These are phyloP conservation scores for Podila minutissima DNA, from an alignment of 192 early-diverging fungal species.

Conservation along the genomic window DNA sequence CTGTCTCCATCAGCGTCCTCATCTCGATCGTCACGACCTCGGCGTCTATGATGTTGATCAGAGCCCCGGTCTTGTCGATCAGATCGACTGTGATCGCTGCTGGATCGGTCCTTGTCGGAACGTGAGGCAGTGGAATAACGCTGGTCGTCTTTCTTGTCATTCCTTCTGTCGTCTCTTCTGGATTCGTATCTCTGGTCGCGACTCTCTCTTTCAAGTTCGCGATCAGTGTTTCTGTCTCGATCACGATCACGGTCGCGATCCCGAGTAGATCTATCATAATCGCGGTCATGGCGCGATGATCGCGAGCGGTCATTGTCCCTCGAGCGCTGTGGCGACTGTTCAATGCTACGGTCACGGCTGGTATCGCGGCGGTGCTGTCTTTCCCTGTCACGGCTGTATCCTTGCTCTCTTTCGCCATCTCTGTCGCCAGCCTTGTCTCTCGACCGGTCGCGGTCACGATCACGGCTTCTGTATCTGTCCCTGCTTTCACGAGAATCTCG, in stretches of 20 bases:
- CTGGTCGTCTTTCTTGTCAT: conserved; percentile 7
- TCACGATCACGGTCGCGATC: not conserved
- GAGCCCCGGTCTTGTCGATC: not conserved
- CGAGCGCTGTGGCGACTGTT: not conserved
- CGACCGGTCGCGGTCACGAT: conserved; percentile 6
- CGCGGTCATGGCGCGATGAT: conserved; percentile 22
- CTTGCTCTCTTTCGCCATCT: not conserved
- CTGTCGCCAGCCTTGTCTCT: not conserved
- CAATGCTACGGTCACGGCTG: not conserved
- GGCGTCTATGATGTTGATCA: conserved; percentile 2
- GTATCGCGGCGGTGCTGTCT: not conserved
- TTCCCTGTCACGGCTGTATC: not conserved
- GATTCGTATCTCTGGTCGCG: conserved; percentile 9
- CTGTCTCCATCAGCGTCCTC: not conserved
- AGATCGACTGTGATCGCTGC: not conserved
- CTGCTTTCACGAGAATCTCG: conserved; percentile 2
- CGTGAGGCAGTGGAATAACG: conserved; percentile 5
- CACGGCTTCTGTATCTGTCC: conserved; percentile 8
- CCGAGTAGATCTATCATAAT: not conserved
- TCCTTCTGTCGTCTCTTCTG: conserved; percentile 11
- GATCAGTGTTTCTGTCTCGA: conserved; percentile 2
- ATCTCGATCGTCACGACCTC: conserved; percentile 7
- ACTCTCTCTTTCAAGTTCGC: conserved; percentile 10
- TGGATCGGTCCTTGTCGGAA: conserved; percentile 8
- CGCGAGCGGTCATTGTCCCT: conserved; percentile 1